These are phyloP conservation scores for Coprinellus micaceus DNA, from an alignment of 768 basidiomycete species.

Conservation along the genomic window DNA sequence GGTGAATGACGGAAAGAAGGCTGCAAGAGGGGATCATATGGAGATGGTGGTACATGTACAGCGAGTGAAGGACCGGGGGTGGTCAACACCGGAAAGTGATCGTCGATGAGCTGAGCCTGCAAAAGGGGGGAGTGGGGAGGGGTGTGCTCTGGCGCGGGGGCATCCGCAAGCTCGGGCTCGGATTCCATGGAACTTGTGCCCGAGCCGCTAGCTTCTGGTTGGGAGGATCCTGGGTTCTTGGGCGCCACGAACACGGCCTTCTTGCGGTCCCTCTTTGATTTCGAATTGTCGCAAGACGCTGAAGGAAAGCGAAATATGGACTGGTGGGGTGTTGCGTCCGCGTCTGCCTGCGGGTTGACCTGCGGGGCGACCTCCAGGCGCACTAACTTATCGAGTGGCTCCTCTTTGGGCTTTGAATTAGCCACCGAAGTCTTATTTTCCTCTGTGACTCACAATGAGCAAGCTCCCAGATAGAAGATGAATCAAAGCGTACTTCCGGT, in stretches of 20 bases:
- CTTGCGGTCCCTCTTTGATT: slow-evolving; percentile 19
- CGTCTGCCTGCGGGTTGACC: slow-evolving; percentile 36
- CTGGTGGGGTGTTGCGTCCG: slow-evolving; percentile 34
- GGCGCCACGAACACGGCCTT: neutral
- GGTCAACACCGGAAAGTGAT: neutral
- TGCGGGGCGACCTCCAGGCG: slow-evolving; percentile 40
- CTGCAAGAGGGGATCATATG: slow-evolving; percentile 71
- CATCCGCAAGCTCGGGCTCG: neutral
- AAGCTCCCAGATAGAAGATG: slow-evolving; percentile 1
- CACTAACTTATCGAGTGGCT: slow-evolving; percentile 40
- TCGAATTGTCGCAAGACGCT: neutral
- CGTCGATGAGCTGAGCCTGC: slow-evolving; percentile 2
- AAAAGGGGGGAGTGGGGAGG: slow-evolving; percentile 2
- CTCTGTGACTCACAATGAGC: slow-evolving; percentile 36
- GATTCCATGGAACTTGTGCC: neutral
- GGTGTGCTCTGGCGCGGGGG: neutral
- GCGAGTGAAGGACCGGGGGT: slow-evolving; percentile 28
- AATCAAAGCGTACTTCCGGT: slow-evolving; percentile 53
- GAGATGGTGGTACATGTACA: slow-evolving; percentile 56
- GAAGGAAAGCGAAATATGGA: slow-evolving; percentile 41
- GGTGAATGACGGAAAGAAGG: slow-evolving; percentile 79
- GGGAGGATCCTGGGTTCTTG: neutral
- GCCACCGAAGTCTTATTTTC: slow-evolving; percentile 46
- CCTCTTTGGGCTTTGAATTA: slow-evolving; percentile 25
- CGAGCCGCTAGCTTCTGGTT: neutral